These are phyloP conservation scores for Hanseniaspora sp. DNA, from an alignment of 1,139 yeast genomes.

Conservation along the genomic window DNA sequence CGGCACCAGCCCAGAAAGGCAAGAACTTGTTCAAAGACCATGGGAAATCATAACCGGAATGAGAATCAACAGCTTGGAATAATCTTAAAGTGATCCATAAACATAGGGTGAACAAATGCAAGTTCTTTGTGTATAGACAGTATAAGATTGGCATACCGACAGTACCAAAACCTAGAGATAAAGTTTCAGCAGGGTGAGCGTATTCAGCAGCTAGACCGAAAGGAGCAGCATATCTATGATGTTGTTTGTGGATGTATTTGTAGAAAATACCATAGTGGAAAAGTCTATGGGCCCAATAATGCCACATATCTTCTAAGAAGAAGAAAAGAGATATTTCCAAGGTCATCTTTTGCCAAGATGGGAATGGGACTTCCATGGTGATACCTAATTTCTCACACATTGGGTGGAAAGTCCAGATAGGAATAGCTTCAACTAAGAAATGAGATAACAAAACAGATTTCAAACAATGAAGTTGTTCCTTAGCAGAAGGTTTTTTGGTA, in stretches of 20 bases:
- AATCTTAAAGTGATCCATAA: conserved; percentile 81
- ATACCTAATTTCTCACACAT: conserved; percentile 69
- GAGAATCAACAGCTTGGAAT: conserved; percentile 91
- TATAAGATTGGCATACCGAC: conserved; percentile 81
- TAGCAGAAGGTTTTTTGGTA: conserved; percentile 58
- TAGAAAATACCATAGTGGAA: conserved; percentile 79
- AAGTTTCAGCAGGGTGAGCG: conserved; percentile 90
- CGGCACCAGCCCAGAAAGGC: conserved; percentile 98
- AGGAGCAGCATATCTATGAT: conserved; percentile 94
- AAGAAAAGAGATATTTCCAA: conserved; percentile 65
- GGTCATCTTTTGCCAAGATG: conserved; percentile 45
- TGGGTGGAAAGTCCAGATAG: conserved; percentile 94
- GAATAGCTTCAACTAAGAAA: conserved; percentile 82
- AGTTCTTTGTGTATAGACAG: conserved; percentile 50
- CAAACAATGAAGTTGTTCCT: conserved; percentile 87
- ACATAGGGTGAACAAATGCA: conserved; percentile 76
- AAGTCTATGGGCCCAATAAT: conserved; percentile 83
- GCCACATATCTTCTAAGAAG: conserved; percentile 87
- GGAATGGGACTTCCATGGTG: conserved; percentile 72
- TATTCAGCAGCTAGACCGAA: conserved; percentile 94
- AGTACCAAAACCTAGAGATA: conserved; percentile 83
- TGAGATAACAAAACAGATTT: conserved; percentile 75
- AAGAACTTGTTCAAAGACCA: conserved; percentile 84
- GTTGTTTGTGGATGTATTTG: conserved; percentile 88
- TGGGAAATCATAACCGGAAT: conserved; percentile 95